phyloP scores from a whole-genome alignment of 129 eudicot genomes.

The Chrysanthemum seticuspe region DNA sequence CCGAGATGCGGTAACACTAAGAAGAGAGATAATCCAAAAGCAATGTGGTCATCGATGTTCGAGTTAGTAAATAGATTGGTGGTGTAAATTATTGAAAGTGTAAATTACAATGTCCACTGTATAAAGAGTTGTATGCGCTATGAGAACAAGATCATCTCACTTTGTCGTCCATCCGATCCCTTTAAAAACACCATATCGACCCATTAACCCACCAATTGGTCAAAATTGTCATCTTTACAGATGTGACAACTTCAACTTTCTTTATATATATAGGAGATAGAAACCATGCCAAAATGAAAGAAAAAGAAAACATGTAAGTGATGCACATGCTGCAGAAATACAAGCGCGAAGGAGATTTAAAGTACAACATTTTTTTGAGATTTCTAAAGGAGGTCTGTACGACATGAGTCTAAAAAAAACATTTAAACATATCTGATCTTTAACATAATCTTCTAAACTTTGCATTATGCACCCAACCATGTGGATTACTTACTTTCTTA shows the following conservation, averaged over 20 bases:
- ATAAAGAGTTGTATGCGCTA: too few relatives aligned
- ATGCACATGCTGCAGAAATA: slow-evolving; percentile 3
- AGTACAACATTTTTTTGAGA: slow-evolving; percentile 23
- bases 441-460: slow-evolving; percentile 23
- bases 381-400: slow-evolving; percentile 20
- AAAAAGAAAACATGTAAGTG: background rate
- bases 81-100: too few relatives aligned
- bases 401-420: slow-evolving; percentile 22
- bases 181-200: background rate
- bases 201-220: background rate
- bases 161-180: too few relatives aligned
- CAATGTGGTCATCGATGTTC: too few relatives aligned
- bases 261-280: too few relatives aligned
- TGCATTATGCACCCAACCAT: slow-evolving; percentile 31
- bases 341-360: slow-evolving; percentile 4
- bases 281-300: too few relatives aligned
- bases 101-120: too few relatives aligned
- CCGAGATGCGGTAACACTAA: background rate
- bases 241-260: background rate
- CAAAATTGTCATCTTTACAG: background rate
- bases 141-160: too few relatives aligned
- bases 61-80: too few relatives aligned
- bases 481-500: slow-evolving; percentile 28
- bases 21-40: background rate
- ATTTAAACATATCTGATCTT: slow-evolving; percentile 13